Conservation (phyloP, 805 yeast genomes). For the Torulaspora microellipsoides region DNA sequence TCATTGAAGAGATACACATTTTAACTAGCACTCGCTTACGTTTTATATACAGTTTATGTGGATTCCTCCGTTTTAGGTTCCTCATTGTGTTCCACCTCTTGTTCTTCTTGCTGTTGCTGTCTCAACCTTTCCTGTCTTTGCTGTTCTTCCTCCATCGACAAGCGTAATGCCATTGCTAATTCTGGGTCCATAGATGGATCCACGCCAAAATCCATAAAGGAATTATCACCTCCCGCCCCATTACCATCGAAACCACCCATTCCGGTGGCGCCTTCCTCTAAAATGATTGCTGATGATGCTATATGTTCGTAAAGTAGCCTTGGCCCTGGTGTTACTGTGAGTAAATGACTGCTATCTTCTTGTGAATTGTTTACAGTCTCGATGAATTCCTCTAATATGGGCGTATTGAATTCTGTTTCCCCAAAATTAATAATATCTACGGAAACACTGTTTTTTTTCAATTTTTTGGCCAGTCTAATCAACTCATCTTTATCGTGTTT, state of each 20-base stretch:
- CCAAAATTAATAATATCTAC: conserved; percentile 91
- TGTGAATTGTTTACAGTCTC: conserved; percentile 56
- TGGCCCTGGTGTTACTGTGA: conserved; percentile 86
- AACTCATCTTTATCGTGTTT: conserved; percentile 61
- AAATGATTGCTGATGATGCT: conserved; percentile 69
- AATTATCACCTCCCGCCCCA: conserved; percentile 45
- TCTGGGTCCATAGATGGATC: conserved; percentile 97
- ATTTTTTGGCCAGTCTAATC: conserved; percentile 78
- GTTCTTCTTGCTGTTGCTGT: conserved; percentile 21
- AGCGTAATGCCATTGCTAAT: conserved; percentile 88
- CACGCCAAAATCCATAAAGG: conserved; percentile 59
- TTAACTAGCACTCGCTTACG: too few species aligned
- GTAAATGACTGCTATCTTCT: conserved; percentile 74
- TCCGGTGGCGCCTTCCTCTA: conserved; percentile 51
- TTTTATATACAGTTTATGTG: not conserved
- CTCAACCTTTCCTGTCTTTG: conserved; percentile 81
- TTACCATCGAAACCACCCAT: conserved; percentile 41
- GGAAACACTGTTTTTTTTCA: conserved; percentile 90
- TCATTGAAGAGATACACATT: too few species aligned
- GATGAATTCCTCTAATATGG: conserved; percentile 74
- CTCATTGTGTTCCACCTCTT: conserved; percentile 7
- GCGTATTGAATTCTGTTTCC: conserved; percentile 72
- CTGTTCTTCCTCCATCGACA: conserved; percentile 92
- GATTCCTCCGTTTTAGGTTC: conserved; percentile 2
- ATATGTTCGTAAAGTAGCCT: conserved; percentile 77